These are phyloP conservation scores for Tricholoma sp. DNA, from an alignment of 768 basidiomycete genomes.

Conservation along the genomic window DNA sequence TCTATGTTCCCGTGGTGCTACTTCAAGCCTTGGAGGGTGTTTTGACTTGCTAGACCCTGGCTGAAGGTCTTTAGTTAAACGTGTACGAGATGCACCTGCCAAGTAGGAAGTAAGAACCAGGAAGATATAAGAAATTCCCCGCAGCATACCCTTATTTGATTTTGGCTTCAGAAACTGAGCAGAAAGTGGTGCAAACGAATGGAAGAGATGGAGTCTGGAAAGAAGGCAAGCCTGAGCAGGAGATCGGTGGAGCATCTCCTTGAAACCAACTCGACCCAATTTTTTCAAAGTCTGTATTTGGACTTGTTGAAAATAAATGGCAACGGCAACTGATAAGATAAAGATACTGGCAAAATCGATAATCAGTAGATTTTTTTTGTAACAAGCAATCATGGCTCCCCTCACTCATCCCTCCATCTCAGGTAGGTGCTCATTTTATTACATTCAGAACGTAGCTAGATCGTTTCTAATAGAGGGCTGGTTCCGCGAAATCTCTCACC, in stretches of 20 bases:
- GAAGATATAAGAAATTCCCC: background rate
- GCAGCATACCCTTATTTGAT: background rate
- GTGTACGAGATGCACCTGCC: conserved; percentile 13
- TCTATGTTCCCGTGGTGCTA: background rate
- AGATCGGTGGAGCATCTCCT: background rate
- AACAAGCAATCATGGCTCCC: conserved; percentile 36
- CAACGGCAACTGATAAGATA: background rate
- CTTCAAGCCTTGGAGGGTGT: background rate
- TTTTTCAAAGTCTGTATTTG: background rate
- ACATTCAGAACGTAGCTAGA: background rate
- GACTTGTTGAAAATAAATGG: background rate
- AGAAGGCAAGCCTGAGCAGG: background rate
- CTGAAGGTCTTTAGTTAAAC: conserved; percentile 10
- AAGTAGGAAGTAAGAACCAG: background rate
- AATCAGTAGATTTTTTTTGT: conserved; percentile 6
- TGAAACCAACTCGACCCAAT: background rate
- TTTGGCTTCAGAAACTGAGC: background rate
- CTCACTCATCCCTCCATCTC: conserved; percentile 53
- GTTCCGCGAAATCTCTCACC: conserved; percentile 92
- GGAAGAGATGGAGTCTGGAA: background rate
- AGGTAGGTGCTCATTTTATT: conserved; percentile 26
- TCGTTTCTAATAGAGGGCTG: conserved; percentile 63
- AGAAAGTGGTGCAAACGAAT: background rate
- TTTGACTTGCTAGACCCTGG: background rate
- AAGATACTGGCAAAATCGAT: conserved; percentile 1